Conservation (phyloP, 2,329 filamentous ascomycete genomes). For the Fusarium torulosum region DNA sequence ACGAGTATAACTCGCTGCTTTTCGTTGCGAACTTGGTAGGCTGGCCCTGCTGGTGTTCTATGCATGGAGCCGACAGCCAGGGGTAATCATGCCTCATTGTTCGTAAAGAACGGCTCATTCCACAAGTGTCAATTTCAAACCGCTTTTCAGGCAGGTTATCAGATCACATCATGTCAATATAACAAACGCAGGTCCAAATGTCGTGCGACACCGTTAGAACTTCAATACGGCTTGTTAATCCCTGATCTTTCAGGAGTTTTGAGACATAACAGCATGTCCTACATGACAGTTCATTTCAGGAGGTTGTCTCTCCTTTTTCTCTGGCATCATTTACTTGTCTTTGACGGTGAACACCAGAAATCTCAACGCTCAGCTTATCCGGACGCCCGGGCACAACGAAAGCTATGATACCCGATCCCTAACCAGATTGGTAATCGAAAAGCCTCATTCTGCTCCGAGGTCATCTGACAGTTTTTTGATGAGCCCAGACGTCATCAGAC, state of each 20-base stretch:
- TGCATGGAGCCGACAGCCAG: background rate
- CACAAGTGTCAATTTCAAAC: slow-evolving; percentile 30
- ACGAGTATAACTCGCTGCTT: background rate
- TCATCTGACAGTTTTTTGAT: slow-evolving; percentile 34
- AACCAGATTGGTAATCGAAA: slow-evolving; percentile 4
- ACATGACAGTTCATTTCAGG: background rate
- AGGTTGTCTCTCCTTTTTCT: background rate
- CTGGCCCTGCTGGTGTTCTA: background rate
- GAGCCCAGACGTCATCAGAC: slow-evolving; percentile 20
- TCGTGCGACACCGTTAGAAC: slow-evolving; percentile 33
- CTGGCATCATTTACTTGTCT: background rate
- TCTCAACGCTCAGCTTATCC: background rate
- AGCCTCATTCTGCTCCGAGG: slow-evolving; percentile 3
- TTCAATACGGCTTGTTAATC: slow-evolving; percentile 19
- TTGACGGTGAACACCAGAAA: background rate
- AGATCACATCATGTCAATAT: slow-evolving; percentile 31
- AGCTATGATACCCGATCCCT: background rate
- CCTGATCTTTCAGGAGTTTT: slow-evolving; percentile 33
- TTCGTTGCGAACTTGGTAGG: background rate
- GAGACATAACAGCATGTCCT: slow-evolving; percentile 29
- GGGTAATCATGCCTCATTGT: background rate
- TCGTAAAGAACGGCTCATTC: background rate
- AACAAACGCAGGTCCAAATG: slow-evolving; percentile 39
- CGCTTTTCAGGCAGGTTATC: slow-evolving; percentile 11
- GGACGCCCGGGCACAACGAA: slow-evolving; percentile 3